Evolutionary conservation across 768 basidiomycete genomes (phyloP).

Genomic region (Mycena amicta): DNA sequence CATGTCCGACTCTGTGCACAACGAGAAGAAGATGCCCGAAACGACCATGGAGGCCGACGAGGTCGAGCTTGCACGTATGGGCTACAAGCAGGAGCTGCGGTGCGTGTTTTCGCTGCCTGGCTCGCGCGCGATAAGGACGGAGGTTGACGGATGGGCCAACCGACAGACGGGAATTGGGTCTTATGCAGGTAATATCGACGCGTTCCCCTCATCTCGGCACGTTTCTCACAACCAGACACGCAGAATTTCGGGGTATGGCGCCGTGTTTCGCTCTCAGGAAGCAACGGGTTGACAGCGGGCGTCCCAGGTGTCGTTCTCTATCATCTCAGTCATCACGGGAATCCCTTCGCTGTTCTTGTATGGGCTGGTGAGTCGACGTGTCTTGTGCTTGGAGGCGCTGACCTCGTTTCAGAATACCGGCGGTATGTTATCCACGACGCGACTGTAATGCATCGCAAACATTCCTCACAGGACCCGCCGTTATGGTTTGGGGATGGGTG

Average conservation of each 20-base stretch:
- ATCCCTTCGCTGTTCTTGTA: constrained; percentile 70
- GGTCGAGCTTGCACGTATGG: constrained; percentile 66
- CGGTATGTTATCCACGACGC: constrained; percentile 3
- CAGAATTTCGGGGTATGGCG: constrained; percentile 66
- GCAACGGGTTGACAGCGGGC: too few relatives aligned
- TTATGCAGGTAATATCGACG: constrained; percentile 55
- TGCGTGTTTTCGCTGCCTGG: constrained; percentile 30
- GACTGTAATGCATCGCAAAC: neutral
- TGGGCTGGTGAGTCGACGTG: constrained; percentile 53
- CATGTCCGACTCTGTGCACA: constrained; percentile 17
- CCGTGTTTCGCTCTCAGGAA: too few relatives aligned
- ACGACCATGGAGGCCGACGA: constrained; percentile 46
- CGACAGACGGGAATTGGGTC: constrained; percentile 59
- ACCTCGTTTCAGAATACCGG: constrained; percentile 59
- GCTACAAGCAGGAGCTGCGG: constrained; percentile 72
- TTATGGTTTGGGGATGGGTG: constrained; percentile 79
- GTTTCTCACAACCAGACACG: constrained; percentile 9
- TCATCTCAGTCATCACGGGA: constrained; percentile 77
- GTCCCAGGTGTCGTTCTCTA: constrained; percentile 64
- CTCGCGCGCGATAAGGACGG: neutral
- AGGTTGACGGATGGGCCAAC: neutral
- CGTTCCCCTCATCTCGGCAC: constrained; percentile 1
- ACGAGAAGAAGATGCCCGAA: neutral
- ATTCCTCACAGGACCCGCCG: constrained; percentile 55
- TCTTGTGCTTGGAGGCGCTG: neutral